Base-by-base conservation (phyloP, 148 eudicot genomes). In the Rhododendron molle region DNA sequence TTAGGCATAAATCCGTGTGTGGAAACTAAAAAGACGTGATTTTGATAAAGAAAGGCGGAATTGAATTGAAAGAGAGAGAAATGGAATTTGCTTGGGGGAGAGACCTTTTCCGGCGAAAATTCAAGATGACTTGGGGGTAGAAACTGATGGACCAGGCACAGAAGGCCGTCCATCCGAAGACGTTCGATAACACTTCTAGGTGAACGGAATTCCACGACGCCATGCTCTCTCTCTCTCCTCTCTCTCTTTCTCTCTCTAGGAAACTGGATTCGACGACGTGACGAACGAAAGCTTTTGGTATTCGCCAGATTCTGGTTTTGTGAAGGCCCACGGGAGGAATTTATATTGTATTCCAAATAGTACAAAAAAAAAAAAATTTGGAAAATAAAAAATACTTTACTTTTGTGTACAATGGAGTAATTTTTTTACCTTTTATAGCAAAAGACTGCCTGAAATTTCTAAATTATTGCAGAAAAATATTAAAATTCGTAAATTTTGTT, bases 51-150 rank as follows among this genome's bases (percentile, higher is more conserved):
- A 1, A 9, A 54, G n/a, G 69, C 26, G 3, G 12, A 15, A 47
- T n/a, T 12, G 72, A 21, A 82, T 16, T 54, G 60, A 54, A 1
- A 26, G 40, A 44, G 58, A 78, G 40, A 79, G 46, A n/a, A n/a
- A 30, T 23, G 47, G 16, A 78, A 14, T 58, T 56, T 14, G 62
- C 0, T 13, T 47, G 23, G n/a, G 34, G 60, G 82, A 9, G 5
- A 2, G n/a, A 96, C 98, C 98, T 96, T 92, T 96, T 96, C 76
- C 98, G 92, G 8, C 91, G 90, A 79, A 91, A 92, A 93, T 96
- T 96, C 83, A 96, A 76, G 85, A 96, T 52, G 81, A 92, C 86
- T 88, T 96, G 98, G 7, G 98, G 98, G 49, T 96, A 96, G 83
- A 92, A 93, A 77, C 98, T 92, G 88, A 94, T 90, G 28, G 98